These are phyloP conservation scores for Sesbania bispinosa DNA, from an alignment of 306 rosid genomes.

Conservation along the genomic window DNA sequence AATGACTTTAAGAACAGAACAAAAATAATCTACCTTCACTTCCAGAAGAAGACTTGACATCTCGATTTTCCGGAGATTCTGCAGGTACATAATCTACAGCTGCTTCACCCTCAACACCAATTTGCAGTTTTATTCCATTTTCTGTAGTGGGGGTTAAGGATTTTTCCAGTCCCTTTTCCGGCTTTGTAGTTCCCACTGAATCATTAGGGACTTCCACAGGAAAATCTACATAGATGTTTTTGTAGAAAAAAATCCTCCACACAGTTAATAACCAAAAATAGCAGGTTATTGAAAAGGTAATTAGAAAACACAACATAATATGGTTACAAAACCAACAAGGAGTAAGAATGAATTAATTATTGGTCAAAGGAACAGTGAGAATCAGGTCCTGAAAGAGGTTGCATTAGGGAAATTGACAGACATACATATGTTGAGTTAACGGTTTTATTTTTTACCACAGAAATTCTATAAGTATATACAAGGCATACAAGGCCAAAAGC, in stretches of 20 bases:
- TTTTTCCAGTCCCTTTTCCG: slow-evolving; percentile 26
- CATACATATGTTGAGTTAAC: background rate
- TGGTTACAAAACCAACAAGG: background rate
- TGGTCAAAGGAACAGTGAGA: background rate
- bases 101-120: slow-evolving; percentile 21
- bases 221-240: slow-evolving; percentile 26
- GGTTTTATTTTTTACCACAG: background rate
- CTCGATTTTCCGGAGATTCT: slow-evolving; percentile 26
- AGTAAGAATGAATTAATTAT: background rate
- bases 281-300: background rate
- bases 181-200: slow-evolving; percentile 26
- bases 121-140: slow-evolving; percentile 27
- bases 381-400: slow-evolving; percentile 9
- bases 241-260: background rate
- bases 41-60: slow-evolving; percentile 23
- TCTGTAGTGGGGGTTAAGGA: background rate
- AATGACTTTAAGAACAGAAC: background rate
- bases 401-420: background rate
- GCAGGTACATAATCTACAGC: slow-evolving; percentile 21
- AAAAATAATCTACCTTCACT: slow-evolving; percentile 26
- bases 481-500: slow-evolving; percentile 4
- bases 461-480: background rate
- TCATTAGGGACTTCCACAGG: slow-evolving; percentile 16
- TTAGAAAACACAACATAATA: slow-evolving; percentile 12
- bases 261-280: slow-evolving; percentile 2